Evolutionary conservation across 2,329 filamentous ascomycete species (phyloP).

Genomic region (Juglanconis sp.): DNA sequence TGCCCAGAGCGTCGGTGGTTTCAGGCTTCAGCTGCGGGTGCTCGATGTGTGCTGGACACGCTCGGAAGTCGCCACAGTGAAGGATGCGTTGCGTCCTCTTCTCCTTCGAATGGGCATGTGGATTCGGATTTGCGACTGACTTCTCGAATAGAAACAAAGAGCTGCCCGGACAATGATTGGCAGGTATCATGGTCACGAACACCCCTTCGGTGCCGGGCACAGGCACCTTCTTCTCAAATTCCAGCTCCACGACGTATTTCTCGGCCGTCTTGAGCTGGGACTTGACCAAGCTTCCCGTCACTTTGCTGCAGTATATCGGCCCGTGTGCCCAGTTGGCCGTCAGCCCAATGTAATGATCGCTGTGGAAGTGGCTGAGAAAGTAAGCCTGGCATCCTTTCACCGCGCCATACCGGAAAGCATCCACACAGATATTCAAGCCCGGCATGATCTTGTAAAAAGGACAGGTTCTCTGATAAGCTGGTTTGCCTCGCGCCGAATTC

Average conservation of each 20-base stretch:
- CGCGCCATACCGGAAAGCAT: slow-evolving; percentile 92
- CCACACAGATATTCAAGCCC: slow-evolving; percentile 87
- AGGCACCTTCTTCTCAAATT: slow-evolving; percentile 77
- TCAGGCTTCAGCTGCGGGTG: slow-evolving; percentile 82
- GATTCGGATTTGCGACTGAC: slow-evolving; percentile 40
- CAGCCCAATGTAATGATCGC: slow-evolving; percentile 92
- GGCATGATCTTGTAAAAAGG: slow-evolving; percentile 99
- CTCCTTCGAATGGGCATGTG: slow-evolving; percentile 34
- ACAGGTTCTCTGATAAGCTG: slow-evolving; percentile 83
- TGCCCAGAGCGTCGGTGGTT: slow-evolving; percentile 66
- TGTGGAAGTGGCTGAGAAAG: slow-evolving; percentile 96
- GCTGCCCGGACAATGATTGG: slow-evolving; percentile 95
- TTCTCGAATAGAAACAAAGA: slow-evolving; percentile 94
- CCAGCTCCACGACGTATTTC: slow-evolving; percentile 79
- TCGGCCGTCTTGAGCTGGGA: slow-evolving; percentile 82
- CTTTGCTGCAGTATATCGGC: slow-evolving; percentile 92
- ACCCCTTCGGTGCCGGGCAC: slow-evolving; percentile 81
- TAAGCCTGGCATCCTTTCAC: slow-evolving; percentile 91
- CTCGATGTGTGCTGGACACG: slow-evolving; percentile 77
- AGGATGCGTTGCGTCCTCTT: slow-evolving; percentile 72
- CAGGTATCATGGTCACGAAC: slow-evolving; percentile 88
- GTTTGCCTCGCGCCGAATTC: slow-evolving; percentile 73
- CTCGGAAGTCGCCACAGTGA: slow-evolving; percentile 94
- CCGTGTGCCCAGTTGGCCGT: slow-evolving; percentile 88
- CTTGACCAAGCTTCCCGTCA: slow-evolving; percentile 85